Evolutionary conservation across 2,329 filamentous ascomycete genomes (phyloP), one percentile per base, ranked within the genome.

Genomic region (Pestalotiopsis sp.): DNA sequence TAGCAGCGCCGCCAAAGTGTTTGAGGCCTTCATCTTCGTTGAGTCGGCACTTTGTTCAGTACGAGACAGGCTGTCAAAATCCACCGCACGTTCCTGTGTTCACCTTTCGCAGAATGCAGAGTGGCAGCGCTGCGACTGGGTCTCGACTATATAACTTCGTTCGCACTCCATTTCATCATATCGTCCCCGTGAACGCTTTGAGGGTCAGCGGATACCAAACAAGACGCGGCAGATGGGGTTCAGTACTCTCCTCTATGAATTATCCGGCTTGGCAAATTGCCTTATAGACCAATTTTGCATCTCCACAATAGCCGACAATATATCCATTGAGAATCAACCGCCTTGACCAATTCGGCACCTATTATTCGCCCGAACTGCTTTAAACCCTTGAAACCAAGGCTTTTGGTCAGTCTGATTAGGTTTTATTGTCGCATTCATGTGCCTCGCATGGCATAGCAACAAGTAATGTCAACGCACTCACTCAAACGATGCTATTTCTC

Each of bases 211-310:
- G 23, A 59, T 39, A 65, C 41, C 52, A 45, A 36, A 58, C 38
- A 38, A 9, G 14, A 7, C 59, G 36, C n/a, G 41, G 38, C 61
- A 49, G 39, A 23, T 59, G 59, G 62, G 25, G 25, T 14, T 11
- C 14, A 49, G 11, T 52, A 14, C 14, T 13, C 20, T 13, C 45
- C 52, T 58, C 31, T 38, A 57, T 36, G 38, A 41, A 68, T 60
- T 49, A 65, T 23, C 67, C 67, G 67, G 52, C 67, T 68, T 68
- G 67, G 67, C 62, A 20, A 64, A 45, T 52, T 49, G 17, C 25
- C 9, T 9, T 49, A 64, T 64, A 64, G 2, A 64, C 12, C 20
- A 20, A n/a, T 9, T 49, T 17, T 12, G 39, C 12, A 11, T 11
- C 36, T 5, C n/a, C 6, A 31, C 61, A 64, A 64, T 45, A 31